phyloP scores from a whole-genome alignment of 352 stramenopile species.

The Globisporangium spinosum region DNA sequence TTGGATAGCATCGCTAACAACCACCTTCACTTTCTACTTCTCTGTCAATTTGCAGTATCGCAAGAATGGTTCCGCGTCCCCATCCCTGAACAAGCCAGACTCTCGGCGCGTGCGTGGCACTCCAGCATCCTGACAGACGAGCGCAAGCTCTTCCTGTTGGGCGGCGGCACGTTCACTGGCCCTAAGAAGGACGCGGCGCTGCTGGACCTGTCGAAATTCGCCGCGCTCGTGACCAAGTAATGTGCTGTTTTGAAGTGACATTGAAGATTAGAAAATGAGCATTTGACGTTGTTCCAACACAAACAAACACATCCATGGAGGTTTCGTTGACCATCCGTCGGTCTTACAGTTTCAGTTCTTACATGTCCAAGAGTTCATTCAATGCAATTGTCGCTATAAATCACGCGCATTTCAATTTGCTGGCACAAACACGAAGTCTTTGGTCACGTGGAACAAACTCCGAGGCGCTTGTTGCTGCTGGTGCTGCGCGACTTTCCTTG shows the following conservation, averaged over 20 bases:
- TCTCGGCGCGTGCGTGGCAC: slow-evolving; percentile 63
- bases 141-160: slow-evolving; percentile 45
- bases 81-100: slow-evolving; percentile 24
- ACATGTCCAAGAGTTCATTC: not conserved
- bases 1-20: not conserved
- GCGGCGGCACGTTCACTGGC: slow-evolving; percentile 56
- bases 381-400: not conserved
- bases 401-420: slow-evolving; percentile 8
- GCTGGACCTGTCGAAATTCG: slow-evolving; percentile 42
- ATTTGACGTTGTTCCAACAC: not conserved
- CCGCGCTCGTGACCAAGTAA: slow-evolving; percentile 5
- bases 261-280: not conserved
- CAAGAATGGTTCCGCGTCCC: slow-evolving; percentile 44
- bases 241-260: not conserved
- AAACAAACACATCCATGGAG: not conserved
- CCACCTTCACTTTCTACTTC: not conserved
- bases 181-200: slow-evolving; percentile 51
- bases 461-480: slow-evolving; percentile 15
- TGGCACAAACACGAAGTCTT: slow-evolving; percentile 2
- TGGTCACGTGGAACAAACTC: slow-evolving; percentile 12
- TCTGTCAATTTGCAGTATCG: slow-evolving; percentile 11
- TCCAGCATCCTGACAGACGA: slow-evolving; percentile 42
- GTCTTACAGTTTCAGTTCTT: not conserved
- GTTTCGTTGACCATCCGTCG: not conserved
- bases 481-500: slow-evolving; percentile 26